Conservation (phyloP, 371 early-diverging fungal genomes). For the Smittium culicis region DNA sequence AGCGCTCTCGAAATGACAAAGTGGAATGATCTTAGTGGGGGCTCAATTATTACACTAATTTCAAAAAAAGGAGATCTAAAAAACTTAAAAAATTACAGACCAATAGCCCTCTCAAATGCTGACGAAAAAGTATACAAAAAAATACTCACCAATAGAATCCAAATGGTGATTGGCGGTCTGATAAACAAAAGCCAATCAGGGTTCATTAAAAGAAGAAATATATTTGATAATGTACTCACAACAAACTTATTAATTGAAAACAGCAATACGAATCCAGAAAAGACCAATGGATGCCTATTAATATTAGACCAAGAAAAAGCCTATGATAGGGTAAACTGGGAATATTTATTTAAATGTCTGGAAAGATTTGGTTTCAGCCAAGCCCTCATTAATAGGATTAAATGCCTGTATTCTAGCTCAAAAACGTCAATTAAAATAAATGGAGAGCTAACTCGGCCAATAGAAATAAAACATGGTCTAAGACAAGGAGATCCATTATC, state of each 20-base stretch:
- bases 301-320: not conserved
- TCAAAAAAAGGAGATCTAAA: not conserved
- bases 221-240: not conserved
- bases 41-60: not conserved
- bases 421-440: not conserved
- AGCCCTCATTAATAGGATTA: not conserved
- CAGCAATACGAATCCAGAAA: not conserved
- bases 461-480: not conserved
- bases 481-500: not conserved
- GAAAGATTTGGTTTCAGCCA: not conserved
- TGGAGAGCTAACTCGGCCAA: not conserved
- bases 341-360: not conserved
- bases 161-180: not conserved
- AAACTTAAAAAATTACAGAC: not conserved
- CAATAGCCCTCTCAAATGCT: not conserved
- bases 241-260: not conserved
- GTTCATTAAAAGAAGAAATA: not conserved
- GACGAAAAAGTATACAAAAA: not conserved
- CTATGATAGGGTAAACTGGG: not conserved
- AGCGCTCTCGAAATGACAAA: not conserved
- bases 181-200: not conserved
- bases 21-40: not conserved
- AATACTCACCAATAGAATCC: not conserved
- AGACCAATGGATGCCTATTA: not conserved
- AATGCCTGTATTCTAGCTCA: not conserved